A percentile compares a stretch with the other conserved stretches of the same genome.
Evolutionary conservation across 352 stramenopile species (phyloP).

Genomic region (Pythium aristosporum): DNA sequence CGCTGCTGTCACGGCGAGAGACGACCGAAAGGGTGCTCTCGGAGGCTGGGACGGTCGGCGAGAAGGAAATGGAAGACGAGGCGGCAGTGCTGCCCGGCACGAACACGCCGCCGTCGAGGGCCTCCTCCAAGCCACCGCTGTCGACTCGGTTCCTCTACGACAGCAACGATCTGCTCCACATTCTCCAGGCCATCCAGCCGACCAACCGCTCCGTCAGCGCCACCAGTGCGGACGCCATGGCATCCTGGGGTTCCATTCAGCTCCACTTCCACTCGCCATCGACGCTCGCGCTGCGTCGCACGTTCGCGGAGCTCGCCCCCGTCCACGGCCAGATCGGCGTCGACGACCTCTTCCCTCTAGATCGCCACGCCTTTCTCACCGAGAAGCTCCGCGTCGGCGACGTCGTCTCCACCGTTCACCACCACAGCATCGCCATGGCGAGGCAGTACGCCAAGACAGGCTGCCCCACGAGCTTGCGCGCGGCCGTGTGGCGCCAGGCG

Average conservation of each 20-base stretch:
- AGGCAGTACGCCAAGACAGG: slow-evolving; percentile 78
- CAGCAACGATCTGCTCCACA: slow-evolving; percentile 63
- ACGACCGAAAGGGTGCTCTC: neutral
- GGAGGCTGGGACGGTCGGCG: neutral
- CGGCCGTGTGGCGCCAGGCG: slow-evolving; percentile 66
- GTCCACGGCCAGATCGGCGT: slow-evolving; percentile 55
- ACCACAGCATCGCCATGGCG: slow-evolving; percentile 68
- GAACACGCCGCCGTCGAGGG: slow-evolving; percentile 1
- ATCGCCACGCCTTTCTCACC: slow-evolving; percentile 49
- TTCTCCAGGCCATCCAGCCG: slow-evolving; percentile 61
- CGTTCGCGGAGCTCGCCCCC: slow-evolving; percentile 56
- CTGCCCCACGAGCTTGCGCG: slow-evolving; percentile 54
- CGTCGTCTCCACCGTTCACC: slow-evolving; percentile 39
- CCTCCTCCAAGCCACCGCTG: slow-evolving; percentile 19
- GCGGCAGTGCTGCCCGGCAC: neutral
- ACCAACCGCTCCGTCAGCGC: slow-evolving; percentile 33
- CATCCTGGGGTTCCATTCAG: slow-evolving; percentile 49
- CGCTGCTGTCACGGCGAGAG: slow-evolving; percentile 29
- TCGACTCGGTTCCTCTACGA: slow-evolving; percentile 65
- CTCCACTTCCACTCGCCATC: slow-evolving; percentile 48
- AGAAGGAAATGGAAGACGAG: neutral
- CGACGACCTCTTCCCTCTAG: slow-evolving; percentile 56
- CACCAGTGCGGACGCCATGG: neutral
- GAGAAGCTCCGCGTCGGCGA: slow-evolving; percentile 73
- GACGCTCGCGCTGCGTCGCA: slow-evolving; percentile 39